phyloP scores from a whole-genome alignment of 306 rosid genomes.

The Dryas alaskensis region DNA sequence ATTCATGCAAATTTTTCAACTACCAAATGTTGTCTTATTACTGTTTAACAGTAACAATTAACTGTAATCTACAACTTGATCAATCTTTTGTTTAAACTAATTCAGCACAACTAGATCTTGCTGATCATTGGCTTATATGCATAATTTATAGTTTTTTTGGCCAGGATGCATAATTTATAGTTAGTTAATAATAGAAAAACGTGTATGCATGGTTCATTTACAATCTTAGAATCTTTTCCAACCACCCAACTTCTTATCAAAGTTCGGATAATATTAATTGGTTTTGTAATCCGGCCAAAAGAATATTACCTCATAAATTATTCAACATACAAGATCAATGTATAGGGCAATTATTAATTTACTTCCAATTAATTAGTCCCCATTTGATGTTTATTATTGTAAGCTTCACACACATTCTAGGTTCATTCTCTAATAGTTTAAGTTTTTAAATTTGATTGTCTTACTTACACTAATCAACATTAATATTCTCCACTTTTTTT shows the following conservation, averaged over 20 bases:
- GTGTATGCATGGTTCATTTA: slow-evolving; percentile 1
- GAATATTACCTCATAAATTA: not conserved
- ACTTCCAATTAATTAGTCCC: not conserved
- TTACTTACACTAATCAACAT: no score
- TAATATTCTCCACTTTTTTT: no score
- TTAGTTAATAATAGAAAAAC: not conserved
- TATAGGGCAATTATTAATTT: not conserved
- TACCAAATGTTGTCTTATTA: not conserved
- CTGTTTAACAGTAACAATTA: not conserved
- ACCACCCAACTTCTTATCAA: not conserved
- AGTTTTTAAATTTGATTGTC: no score
- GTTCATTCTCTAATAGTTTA: no score
- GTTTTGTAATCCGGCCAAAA: not conserved
- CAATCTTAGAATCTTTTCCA: not conserved
- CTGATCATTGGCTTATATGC: not conserved
- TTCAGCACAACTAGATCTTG: not conserved
- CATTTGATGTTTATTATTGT: not conserved
- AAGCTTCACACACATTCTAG: no score
- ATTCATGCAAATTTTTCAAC: slow-evolving; percentile 15
- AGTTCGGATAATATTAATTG: not conserved
- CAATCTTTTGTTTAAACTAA: not conserved
- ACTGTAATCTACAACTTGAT: not conserved
- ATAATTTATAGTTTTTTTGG: no score
- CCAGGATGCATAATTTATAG: no score
- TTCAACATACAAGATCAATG: slow-evolving; percentile 2